phyloP scores from a whole-genome alignment of 2,329 filamentous ascomycete species.

The Microsporum ferrugineum region DNA sequence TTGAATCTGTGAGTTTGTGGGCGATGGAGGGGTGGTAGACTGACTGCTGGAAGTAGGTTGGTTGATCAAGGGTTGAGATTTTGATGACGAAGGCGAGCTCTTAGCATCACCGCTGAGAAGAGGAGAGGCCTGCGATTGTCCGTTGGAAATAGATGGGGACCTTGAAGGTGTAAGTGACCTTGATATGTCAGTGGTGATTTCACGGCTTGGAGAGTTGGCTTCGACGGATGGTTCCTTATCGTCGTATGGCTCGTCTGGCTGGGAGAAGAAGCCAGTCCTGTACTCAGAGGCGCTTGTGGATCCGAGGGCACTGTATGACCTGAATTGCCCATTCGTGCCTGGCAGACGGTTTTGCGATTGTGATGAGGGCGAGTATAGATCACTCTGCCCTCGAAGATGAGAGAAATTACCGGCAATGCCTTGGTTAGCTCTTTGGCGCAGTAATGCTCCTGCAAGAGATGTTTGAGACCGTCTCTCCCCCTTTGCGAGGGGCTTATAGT shows the following conservation, averaged over 20 bases:
- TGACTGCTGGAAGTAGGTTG: conserved; percentile 23
- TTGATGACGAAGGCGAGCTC: conserved; percentile 20
- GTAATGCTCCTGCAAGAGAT: conserved; percentile 12
- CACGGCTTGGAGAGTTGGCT: neutral
- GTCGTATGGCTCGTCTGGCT: neutral
- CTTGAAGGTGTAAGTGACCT: neutral
- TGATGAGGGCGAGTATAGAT: conserved; percentile 43
- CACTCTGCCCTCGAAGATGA: conserved; percentile 52
- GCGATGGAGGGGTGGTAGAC: conserved; percentile 41
- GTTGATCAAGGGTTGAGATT: conserved; percentile 14
- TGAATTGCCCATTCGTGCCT: conserved; percentile 38
- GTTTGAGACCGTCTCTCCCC: conserved; percentile 24
- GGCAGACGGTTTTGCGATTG: conserved; percentile 19
- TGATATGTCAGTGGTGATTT: neutral
- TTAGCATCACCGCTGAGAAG: conserved; percentile 14
- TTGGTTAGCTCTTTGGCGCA: conserved; percentile 32
- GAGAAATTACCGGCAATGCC: conserved; percentile 25
- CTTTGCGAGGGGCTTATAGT: conserved; percentile 32
- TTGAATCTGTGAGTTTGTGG: conserved; percentile 61
- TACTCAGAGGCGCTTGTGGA: conserved; percentile 25
- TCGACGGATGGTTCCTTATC: neutral
- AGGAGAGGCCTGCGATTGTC: conserved; percentile 1
- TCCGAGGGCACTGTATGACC: conserved; percentile 51
- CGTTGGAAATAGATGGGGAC: conserved; percentile 12
- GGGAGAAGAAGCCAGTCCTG: conserved; percentile 16